Base-by-base conservation (phyloP, 768 basidiomycete species). In the Kwoniella dejecticola region DNA sequence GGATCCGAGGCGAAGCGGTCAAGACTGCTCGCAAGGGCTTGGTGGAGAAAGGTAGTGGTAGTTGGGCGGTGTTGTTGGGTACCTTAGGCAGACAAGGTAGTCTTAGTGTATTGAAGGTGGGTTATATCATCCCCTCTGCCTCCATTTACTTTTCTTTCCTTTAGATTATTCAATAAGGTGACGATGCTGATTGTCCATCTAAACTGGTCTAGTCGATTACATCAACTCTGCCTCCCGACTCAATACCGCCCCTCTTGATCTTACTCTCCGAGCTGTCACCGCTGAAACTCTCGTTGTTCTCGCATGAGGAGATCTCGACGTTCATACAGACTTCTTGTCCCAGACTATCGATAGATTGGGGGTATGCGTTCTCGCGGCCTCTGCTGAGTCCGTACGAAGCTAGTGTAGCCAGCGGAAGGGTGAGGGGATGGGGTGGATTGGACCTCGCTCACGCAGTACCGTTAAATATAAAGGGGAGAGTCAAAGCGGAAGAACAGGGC, bases 311-410 rank as follows among this genome's bases (percentile, higher is more conserved):
- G 63, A 84, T 98, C 67, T 87, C 90, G 1, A 87, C 89, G 0
- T 98, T 98, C 77, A 85, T 98, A 17, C 96, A 98, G 76, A 99
- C 96, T 1, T 91, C 93, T 0, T 98, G 96, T 78, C 96, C 96
- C 2, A 86, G 96, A 24, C 81, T 99, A 54, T 93, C 91, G 17
- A 98, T 98, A 59, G 96, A 99, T 75, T 99, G 96, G 96, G 96
- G 96, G 3, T 94, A 94, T 73, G 96, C 95, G 1, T 99, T 99
- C 80, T 83, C 88, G 55, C 82, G 84, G 21, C 96, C 96, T 2
- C 81, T 98, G 49, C 80, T 99, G 33, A 93, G 88, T 69, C 93
- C 95, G 0, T 99, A 97, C 75, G 96, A 98, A 79, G 88, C 90
- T 0, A 86, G 88, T 4, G 89, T 98, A 1, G 92, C 88, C 11